Evolutionary conservation across 1,139 yeast genomes (phyloP).

Genomic region (Lodderomyces orthopsilosis): DNA sequence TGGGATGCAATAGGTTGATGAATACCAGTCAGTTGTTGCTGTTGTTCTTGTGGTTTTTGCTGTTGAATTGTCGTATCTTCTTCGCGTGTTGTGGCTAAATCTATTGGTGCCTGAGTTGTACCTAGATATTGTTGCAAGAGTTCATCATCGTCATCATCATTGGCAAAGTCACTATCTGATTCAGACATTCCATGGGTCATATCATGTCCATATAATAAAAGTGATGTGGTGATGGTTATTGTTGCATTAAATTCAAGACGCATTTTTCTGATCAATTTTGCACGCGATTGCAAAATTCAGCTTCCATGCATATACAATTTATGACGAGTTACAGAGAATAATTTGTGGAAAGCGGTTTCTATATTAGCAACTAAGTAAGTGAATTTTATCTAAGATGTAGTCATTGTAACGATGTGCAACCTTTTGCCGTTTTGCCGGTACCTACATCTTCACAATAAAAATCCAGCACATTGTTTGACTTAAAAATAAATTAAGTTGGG

Average conservation of each 20-base stretch:
- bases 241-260: background rate
- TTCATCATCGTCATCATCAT: conserved; percentile 40
- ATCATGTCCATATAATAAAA: background rate
- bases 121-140: conserved; percentile 19
- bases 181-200: conserved; percentile 8
- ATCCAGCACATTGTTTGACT: no score
- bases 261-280: background rate
- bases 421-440: no score
- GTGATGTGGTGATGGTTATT: background rate
- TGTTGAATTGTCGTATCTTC: background rate
- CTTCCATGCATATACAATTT: no score
- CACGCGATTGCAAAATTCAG: background rate
- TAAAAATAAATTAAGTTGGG: no score
- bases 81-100: conserved; percentile 4
- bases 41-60: conserved; percentile 5
- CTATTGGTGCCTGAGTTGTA: conserved; percentile 6
- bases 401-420: no score
- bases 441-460: no score
- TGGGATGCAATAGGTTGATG: conserved; percentile 5
- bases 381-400: no score
- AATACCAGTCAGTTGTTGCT: conserved; percentile 7
- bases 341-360: no score
- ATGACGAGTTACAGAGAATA: no score
- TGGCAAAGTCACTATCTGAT: conserved; percentile 27
- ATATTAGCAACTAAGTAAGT: no score